A percentile compares a stretch with the other conserved stretches of the same genome.
phyloP scores from a whole-genome alignment of 2,329 filamentous ascomycete genomes.

The Penicillium nordicum region DNA sequence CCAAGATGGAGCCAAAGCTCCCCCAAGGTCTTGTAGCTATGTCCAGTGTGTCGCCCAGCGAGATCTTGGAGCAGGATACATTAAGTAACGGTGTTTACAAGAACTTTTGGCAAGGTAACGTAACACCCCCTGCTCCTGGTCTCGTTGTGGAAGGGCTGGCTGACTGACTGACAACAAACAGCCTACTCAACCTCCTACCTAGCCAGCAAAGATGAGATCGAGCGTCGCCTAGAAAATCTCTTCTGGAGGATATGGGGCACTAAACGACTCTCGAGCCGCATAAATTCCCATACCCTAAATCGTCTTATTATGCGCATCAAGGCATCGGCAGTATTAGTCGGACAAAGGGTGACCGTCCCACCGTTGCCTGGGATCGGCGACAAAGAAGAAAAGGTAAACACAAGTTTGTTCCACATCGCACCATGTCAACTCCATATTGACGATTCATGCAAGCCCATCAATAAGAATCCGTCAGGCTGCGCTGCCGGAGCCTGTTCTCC shows the following conservation, averaged over 20 bases:
- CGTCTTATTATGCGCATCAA: conserved; percentile 45
- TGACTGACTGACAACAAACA: conserved; percentile 19
- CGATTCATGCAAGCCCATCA: not conserved
- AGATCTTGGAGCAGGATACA: conserved; percentile 35
- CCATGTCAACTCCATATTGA: not conserved
- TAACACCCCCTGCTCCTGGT: not conserved
- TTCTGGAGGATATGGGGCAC: conserved; percentile 54
- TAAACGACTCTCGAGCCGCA: conserved; percentile 32
- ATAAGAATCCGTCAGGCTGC: not conserved
- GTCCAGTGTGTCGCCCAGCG: conserved; percentile 35
- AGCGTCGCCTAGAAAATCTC: conserved; percentile 49
- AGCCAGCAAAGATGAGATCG: conserved; percentile 40
- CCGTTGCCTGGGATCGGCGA: not conserved
- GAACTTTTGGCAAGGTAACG: conserved; percentile 49
- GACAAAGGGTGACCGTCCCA: not conserved
- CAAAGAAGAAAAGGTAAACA: conserved; percentile 2
- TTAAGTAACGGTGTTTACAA: conserved; percentile 43
- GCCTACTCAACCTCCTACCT: conserved; percentile 48
- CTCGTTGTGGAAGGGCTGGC: not conserved
- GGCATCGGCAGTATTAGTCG: conserved; percentile 23
- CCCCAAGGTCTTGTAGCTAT: conserved; percentile 44
- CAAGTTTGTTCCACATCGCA: not conserved
- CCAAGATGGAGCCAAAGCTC: conserved; percentile 38
- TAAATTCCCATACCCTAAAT: conserved; percentile 42
- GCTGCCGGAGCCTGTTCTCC: conserved; percentile 14